These are phyloP conservation scores for Ophiosphaerella korrae DNA, from an alignment of 2,329 filamentous ascomycete species.

Conservation along the genomic window DNA sequence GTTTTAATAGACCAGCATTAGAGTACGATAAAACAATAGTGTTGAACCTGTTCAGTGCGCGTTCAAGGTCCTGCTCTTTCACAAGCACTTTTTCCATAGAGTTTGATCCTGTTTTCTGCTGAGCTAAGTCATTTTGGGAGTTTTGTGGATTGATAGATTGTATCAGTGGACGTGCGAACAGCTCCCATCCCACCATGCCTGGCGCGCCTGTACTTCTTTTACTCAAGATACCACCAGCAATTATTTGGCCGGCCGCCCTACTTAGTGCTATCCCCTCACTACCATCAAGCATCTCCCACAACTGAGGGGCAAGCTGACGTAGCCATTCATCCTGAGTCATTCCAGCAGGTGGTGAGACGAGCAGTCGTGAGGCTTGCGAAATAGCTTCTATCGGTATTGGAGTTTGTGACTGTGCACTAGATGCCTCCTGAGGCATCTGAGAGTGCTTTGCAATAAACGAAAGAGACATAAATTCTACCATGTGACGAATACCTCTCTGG, in stretches of 20 bases:
- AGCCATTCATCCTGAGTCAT: slow-evolving; percentile 66
- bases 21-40: slow-evolving; percentile 67
- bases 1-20: slow-evolving; percentile 67
- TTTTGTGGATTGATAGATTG: slow-evolving; percentile 54
- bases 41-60: slow-evolving; percentile 61
- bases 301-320: slow-evolving; percentile 62
- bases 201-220: slow-evolving; percentile 68
- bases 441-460: slow-evolving; percentile 62
- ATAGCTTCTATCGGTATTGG: slow-evolving; percentile 72
- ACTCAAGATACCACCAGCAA: slow-evolving; percentile 70
- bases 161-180: slow-evolving; percentile 65
- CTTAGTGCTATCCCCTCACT: slow-evolving; percentile 62
- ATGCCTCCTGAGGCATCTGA: slow-evolving; percentile 44
- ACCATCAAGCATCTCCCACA: slow-evolving; percentile 67
- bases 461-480: slow-evolving; percentile 72
- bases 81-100: slow-evolving; percentile 59
- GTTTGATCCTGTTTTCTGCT: slow-evolving; percentile 30
- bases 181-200: slow-evolving; percentile 64
- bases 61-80: slow-evolving; percentile 53
- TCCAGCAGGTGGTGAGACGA: slow-evolving; percentile 63
- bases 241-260: slow-evolving; percentile 65
- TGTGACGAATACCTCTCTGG: slow-evolving; percentile 67
- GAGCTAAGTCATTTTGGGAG: slow-evolving; percentile 36
- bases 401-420: slow-evolving; percentile 49
- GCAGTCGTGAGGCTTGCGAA: slow-evolving; percentile 64